Conservation (phyloP, 768 basidiomycete species). For the Tylopilus intermedius region DNA sequence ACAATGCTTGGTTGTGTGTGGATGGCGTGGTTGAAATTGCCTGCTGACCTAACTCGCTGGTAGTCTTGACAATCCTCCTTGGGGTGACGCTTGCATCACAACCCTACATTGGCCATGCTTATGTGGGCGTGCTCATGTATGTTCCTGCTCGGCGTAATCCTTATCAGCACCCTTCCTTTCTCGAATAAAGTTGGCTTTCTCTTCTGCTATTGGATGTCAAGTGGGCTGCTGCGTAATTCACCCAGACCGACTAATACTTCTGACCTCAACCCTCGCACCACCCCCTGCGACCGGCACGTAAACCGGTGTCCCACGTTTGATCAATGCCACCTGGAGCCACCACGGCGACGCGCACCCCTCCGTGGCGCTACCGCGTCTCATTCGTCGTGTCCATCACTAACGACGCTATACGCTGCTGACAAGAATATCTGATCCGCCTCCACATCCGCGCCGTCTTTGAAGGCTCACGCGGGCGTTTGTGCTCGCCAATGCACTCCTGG, state of each 20-base stretch:
- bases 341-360: no score
- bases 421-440: no score
- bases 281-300: no score
- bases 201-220: slow-evolving; percentile 73
- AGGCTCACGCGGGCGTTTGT: no score
- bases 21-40: slow-evolving; percentile 57
- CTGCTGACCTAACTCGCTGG: slow-evolving; percentile 24
- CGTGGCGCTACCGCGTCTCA: no score
- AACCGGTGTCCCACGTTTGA: no score
- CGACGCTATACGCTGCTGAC: no score
- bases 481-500: no score
- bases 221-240: slow-evolving; percentile 35
- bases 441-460: no score
- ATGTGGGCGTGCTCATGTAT: slow-evolving; percentile 58
- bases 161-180: slow-evolving; percentile 61
- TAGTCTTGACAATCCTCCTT: slow-evolving; percentile 53
- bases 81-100: slow-evolving; percentile 40
- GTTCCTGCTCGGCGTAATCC: slow-evolving; percentile 67
- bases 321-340: no score
- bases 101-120: slow-evolving; percentile 56
- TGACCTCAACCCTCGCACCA: neutral
- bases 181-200: slow-evolving; percentile 64
- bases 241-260: neutral
- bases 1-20: slow-evolving; percentile 71
- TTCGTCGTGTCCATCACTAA: no score